Conservation (phyloP, 768 basidiomycete genomes). For the Exidia glandulosa region DNA sequence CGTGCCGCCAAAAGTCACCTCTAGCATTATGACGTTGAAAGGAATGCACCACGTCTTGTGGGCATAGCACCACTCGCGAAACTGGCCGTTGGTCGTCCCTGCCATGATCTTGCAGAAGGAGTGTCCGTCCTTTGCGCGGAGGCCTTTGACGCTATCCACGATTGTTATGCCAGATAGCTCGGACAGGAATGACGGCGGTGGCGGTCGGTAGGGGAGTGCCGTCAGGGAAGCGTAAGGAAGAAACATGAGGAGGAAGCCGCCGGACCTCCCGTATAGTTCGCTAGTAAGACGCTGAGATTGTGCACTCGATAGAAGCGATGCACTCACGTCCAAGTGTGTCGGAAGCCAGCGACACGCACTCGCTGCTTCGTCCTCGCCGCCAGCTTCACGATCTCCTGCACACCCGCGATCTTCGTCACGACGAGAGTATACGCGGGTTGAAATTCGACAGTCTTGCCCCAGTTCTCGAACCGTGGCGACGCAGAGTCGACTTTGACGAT, state of each 20-base stretch:
- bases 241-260: background rate
- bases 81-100: constrained; percentile 17
- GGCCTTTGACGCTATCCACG: background rate
- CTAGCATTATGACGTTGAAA: constrained; percentile 20
- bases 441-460: background rate
- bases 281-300: too few species aligned
- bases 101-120: constrained; percentile 6
- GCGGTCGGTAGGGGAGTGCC: background rate
- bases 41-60: constrained; percentile 13
- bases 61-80: constrained; percentile 15
- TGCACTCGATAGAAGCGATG: too few species aligned
- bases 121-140: background rate
- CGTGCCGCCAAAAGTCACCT: constrained; percentile 18
- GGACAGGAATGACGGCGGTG: background rate
- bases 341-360: background rate
- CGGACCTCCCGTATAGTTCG: too few species aligned
- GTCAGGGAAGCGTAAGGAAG: background rate
- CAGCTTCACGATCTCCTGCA: background rate
- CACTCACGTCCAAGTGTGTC: background rate
- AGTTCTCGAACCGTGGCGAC: background rate
- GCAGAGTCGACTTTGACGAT: too few species aligned
- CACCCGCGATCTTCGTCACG: background rate
- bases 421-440: background rate
- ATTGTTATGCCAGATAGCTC: background rate
- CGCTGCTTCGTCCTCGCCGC: background rate